Evolutionary conservation across 352 stramenopile species (phyloP).

Genomic region (Phytophthora ohioensis): DNA sequence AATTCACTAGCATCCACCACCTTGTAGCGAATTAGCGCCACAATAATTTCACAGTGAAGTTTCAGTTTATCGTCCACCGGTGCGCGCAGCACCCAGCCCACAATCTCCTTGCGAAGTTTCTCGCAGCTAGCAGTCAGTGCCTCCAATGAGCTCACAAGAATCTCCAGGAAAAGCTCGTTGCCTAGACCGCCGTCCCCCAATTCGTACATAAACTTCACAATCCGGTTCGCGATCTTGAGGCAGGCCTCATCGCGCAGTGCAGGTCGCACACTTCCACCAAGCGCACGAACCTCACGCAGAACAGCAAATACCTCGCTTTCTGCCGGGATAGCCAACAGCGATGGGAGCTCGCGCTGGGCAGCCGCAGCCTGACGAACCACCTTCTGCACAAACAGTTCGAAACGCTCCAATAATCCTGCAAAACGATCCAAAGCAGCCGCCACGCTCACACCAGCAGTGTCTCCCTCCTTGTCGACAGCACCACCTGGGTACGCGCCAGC

Average conservation of each 20-base stretch:
- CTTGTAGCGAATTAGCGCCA: constrained; percentile 95
- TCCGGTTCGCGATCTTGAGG: constrained; percentile 96
- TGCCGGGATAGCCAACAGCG: constrained; percentile 66
- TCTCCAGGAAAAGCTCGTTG: constrained; percentile 95
- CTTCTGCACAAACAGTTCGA: constrained; percentile 90
- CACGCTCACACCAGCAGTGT: constrained; percentile 69
- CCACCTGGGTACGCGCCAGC: constrained; percentile 41
- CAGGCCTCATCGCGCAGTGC: constrained; percentile 90
- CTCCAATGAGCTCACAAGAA: constrained; percentile 95
- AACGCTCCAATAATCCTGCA: constrained; percentile 86
- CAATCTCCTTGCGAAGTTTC: constrained; percentile 95
- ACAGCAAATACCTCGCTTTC: constrained; percentile 90
- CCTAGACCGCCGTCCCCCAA: constrained; percentile 81
- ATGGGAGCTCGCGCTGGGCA: constrained; percentile 81
- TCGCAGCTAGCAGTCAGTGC: constrained; percentile 93
- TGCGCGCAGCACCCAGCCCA: constrained; percentile 94
- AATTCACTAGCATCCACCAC: constrained; percentile 94
- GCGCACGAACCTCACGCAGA: constrained; percentile 78
- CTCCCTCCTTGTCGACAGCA: constrained; percentile 54
- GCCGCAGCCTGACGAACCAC: constrained; percentile 78
- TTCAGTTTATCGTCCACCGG: constrained; percentile 95
- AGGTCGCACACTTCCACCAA: constrained; percentile 81
- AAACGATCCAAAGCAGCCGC: constrained; percentile 82
- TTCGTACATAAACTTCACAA: constrained; percentile 99
- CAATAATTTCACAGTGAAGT: constrained; percentile 96